Percentiles rank a stretch among this genome's conserved stretches.
Conservation (phyloP, 495 filamentous ascomycete genomes). For the Neurospora sp. region DNA sequence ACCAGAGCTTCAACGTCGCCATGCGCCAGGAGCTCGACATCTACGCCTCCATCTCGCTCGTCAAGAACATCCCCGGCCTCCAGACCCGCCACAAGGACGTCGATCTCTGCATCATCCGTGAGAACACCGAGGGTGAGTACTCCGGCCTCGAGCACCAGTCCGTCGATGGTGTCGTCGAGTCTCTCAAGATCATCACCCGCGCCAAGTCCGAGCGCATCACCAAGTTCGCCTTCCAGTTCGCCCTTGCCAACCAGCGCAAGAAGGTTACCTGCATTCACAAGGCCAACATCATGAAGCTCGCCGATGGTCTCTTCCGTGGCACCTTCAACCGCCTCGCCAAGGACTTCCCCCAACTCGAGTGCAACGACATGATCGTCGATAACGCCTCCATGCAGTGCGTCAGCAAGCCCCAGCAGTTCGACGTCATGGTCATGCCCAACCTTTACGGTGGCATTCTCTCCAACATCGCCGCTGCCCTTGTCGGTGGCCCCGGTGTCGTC, state of each 20-base stretch:
- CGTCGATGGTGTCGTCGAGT: slow-evolving; percentile 93
- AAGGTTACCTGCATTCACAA: slow-evolving; percentile 99
- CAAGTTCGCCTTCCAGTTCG: slow-evolving; percentile 97
- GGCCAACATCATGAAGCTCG: slow-evolving; percentile 99
- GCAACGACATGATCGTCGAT: slow-evolving; percentile 98
- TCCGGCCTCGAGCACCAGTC: slow-evolving; percentile 97
- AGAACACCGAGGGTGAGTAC: slow-evolving; percentile 99
- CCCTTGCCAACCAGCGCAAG: slow-evolving; percentile 93
- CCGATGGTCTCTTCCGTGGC: slow-evolving; percentile 94
- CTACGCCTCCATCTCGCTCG: slow-evolving; percentile 92
- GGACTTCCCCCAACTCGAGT: slow-evolving; percentile 86
- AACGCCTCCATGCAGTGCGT: slow-evolving; percentile 99
- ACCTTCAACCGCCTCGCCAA: slow-evolving; percentile 89
- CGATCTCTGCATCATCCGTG: slow-evolving; percentile 97
- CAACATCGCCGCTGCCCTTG: slow-evolving; percentile 97
- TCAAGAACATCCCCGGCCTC: slow-evolving; percentile 99
- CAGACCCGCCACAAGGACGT: slow-evolving; percentile 92
- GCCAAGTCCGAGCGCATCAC: slow-evolving; percentile 97
- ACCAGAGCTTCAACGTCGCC: slow-evolving; percentile 99
- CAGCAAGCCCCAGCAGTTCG: slow-evolving; percentile 90
- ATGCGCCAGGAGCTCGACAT: slow-evolving; percentile 98
- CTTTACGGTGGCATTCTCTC: slow-evolving; percentile 97
- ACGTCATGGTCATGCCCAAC: slow-evolving; percentile 99
- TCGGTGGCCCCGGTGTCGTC: slow-evolving; percentile 93
- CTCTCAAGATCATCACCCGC: slow-evolving; percentile 97